Evolutionary conservation across 345 rosid genomes (phyloP).

Genomic region (Kernera saxatilis): DNA sequence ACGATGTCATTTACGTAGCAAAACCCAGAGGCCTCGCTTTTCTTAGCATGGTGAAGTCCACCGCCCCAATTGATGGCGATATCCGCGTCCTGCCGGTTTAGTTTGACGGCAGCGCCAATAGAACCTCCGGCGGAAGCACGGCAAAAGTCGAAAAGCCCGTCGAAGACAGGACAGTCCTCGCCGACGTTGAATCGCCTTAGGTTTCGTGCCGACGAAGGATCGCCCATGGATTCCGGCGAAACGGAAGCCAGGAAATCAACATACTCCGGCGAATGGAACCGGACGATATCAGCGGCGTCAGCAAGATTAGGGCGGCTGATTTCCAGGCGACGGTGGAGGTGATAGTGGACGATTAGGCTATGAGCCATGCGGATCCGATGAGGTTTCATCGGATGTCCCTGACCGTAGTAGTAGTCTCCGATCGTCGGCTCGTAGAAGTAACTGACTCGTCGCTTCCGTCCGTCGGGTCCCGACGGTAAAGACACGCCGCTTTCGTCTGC

Average conservation of each 20-base stretch:
- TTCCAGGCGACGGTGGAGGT: conserved; percentile 94
- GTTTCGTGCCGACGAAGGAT: conserved; percentile 48
- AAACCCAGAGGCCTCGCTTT: conserved; percentile 96
- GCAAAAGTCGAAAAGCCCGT: conserved; percentile 84
- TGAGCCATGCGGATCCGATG: conserved; percentile 99
- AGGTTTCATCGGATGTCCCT: conserved; percentile 98
- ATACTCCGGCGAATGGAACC: conserved; percentile 79
- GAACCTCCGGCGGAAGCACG: conserved; percentile 99
- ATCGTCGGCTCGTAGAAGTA: conserved; percentile 98
- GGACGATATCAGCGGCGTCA: conserved; percentile 58
- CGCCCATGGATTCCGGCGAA: conserved; percentile 51
- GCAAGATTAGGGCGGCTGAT: conserved; percentile 92
- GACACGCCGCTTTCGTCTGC: conserved; percentile 50
- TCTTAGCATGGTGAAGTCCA: conserved; percentile 97
- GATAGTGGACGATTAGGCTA: conserved; percentile 75
- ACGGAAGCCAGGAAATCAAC: conserved; percentile 79
- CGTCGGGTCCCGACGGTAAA: conserved; percentile 87
- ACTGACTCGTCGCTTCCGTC: conserved; percentile 73
- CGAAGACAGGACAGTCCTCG: conserved; percentile 76
- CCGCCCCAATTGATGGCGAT: conserved; percentile 98
- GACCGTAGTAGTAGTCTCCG: conserved; percentile 96
- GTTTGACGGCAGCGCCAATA: conserved; percentile 89
- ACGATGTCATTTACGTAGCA: conserved; percentile 96
- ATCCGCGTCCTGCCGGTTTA: conserved; percentile 82
- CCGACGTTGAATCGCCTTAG: conserved; percentile 91